Evolutionary conservation across 129 eudicot genomes (phyloP).

Genomic region (Mikania micrantha): DNA sequence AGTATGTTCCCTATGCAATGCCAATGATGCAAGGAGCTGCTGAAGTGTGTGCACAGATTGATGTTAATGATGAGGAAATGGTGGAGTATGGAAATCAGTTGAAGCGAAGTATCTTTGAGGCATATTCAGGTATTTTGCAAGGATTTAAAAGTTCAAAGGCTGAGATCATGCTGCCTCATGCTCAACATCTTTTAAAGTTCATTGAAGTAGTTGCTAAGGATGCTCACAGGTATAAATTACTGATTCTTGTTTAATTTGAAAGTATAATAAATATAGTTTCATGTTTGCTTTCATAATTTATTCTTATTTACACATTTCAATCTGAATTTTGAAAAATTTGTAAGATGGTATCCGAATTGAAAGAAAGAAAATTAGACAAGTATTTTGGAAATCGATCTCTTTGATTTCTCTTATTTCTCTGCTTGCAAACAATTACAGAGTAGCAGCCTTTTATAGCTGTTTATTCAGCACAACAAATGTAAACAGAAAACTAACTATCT

Average conservation of each 20-base stretch:
- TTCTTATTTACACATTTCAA: neutral
- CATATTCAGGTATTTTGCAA: constrained; percentile 86
- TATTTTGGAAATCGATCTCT: no score
- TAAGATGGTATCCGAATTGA: no score
- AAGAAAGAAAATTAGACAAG: no score
- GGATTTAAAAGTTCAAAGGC: constrained; percentile 80
- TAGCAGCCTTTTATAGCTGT: no score
- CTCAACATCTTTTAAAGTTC: constrained; percentile 73
- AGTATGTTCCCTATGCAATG: constrained; percentile 56
- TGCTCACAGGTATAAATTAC: constrained; percentile 38
- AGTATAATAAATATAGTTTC: neutral
- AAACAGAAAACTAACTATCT: no score
- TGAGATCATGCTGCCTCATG: constrained; percentile 80
- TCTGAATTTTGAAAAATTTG: no score
- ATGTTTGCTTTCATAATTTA: neutral
- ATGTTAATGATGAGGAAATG: constrained; percentile 76
- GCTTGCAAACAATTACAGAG: no score
- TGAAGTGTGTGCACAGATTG: constrained; percentile 70
- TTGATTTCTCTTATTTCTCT: no score
- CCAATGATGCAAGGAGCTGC: constrained; percentile 92
- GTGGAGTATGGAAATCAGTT: constrained; percentile 79
- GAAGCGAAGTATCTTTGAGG: constrained; percentile 79
- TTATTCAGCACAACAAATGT: no score
- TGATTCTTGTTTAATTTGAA: neutral
- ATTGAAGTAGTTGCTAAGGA: constrained; percentile 64